Conservation (phyloP, 75 land plant genomes). For the Pinus albicaulis region DNA sequence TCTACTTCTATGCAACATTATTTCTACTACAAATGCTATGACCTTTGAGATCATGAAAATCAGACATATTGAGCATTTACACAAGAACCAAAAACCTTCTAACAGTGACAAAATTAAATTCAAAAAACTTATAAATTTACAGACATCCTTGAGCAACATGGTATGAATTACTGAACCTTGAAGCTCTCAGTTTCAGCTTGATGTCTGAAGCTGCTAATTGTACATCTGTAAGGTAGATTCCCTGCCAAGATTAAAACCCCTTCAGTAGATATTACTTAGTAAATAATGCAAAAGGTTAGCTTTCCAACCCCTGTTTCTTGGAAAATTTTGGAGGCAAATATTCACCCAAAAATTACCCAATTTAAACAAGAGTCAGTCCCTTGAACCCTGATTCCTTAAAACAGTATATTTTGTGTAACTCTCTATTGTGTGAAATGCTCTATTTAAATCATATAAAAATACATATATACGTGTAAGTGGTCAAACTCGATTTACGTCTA, state of each 20-base stretch:
- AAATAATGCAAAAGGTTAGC: background rate
- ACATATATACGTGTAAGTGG: too few relatives aligned
- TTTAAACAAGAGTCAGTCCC: too few relatives aligned
- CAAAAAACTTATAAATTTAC: background rate
- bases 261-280: background rate
- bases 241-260: background rate
- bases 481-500: too few relatives aligned
- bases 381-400: too few relatives aligned
- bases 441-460: too few relatives aligned
- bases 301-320: background rate
- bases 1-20: background rate
- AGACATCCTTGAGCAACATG: background rate
- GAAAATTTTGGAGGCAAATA: too few relatives aligned
- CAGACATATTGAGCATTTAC: too few relatives aligned
- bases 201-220: slow-evolving; percentile 5
- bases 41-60: background rate
- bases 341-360: too few relatives aligned
- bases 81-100: too few relatives aligned
- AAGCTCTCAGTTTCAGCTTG: background rate
- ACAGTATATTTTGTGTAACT: background rate
- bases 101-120: too few relatives aligned
- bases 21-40: background rate
- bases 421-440: too few relatives aligned
- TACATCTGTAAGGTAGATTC: slow-evolving; percentile 8
- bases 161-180: slow-evolving; percentile 1